Conservation (phyloP, 257 asterid species). For the Fraxinus americana region DNA sequence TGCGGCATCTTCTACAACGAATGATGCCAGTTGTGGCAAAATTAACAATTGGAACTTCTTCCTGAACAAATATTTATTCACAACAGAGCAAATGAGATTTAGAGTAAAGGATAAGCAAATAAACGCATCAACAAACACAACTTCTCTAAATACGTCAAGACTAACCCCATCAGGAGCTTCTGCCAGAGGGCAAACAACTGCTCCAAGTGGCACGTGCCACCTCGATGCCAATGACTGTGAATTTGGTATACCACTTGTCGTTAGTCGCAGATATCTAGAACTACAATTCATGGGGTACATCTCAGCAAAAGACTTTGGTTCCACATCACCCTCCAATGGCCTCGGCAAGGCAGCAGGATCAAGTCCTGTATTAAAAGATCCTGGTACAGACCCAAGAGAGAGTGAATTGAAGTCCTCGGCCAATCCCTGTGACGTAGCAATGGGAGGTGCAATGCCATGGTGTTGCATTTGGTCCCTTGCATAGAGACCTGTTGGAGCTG, state of each 20-base stretch:
- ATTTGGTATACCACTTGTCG: conserved; percentile 76
- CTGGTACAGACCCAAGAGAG: conserved; percentile 79
- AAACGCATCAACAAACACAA: neutral
- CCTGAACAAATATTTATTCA: conserved; percentile 46
- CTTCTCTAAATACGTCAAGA: conserved; percentile 20
- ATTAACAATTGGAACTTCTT: conserved; percentile 78
- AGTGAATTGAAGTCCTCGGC: conserved; percentile 82
- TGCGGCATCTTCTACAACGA: conserved; percentile 87
- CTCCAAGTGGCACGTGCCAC: conserved; percentile 94
- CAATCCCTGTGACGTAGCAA: conserved; percentile 50
- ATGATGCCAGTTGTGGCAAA: conserved; percentile 68
- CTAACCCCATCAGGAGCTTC: conserved; percentile 86
- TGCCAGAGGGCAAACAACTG: conserved; percentile 88
- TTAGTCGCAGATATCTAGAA: conserved; percentile 65
- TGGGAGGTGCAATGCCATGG: conserved; percentile 57
- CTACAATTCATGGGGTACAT: conserved; percentile 78
- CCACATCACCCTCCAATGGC: conserved; percentile 88
- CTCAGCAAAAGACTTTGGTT: conserved; percentile 53
- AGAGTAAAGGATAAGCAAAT: conserved; percentile 11
- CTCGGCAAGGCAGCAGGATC: conserved; percentile 78
- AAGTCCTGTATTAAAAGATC: conserved; percentile 79
- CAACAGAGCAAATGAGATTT: conserved; percentile 20
- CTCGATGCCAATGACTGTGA: conserved; percentile 77
- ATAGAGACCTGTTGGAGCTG: conserved; percentile 46
- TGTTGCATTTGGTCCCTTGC: conserved; percentile 53